Conservation (phyloP, 2,329 filamentous ascomycete genomes). For the Aureobasidium namibiae region DNA sequence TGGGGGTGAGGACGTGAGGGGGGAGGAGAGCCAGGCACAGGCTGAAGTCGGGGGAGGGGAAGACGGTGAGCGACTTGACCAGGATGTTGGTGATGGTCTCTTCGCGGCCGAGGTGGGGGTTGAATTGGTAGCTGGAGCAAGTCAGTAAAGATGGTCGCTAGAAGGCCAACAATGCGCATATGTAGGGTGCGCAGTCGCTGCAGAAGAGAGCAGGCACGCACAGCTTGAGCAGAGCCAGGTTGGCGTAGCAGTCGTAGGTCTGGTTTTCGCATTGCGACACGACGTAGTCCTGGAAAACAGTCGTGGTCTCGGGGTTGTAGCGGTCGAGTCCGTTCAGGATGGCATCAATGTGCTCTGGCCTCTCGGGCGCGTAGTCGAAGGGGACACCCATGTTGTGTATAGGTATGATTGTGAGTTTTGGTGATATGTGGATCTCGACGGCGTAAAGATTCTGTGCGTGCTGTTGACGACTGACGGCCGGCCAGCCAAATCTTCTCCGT, state of each 20-base stretch:
- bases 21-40: slow-evolving; percentile 91
- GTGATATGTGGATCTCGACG: neutral
- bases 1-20: slow-evolving; percentile 63
- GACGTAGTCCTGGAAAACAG: slow-evolving; percentile 89
- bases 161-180: too few relatives aligned
- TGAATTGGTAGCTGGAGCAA: slow-evolving; percentile 99
- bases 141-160: too few relatives aligned
- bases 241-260: slow-evolving; percentile 93
- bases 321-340: slow-evolving; percentile 97
- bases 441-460: neutral
- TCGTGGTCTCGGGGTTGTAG: slow-evolving; percentile 96
- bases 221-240: slow-evolving; percentile 93
- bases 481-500: neutral
- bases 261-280: slow-evolving; percentile 89
- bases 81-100: slow-evolving; percentile 98
- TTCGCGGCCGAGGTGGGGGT: slow-evolving; percentile 93
- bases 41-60: slow-evolving; percentile 91
- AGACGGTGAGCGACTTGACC: slow-evolving; percentile 94
- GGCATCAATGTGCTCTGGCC: slow-evolving; percentile 82
- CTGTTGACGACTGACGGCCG: neutral
- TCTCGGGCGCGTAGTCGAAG: slow-evolving; percentile 83
- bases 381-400: slow-evolving; percentile 37
- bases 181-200: neutral
- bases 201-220: slow-evolving; percentile 58
- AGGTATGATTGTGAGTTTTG: neutral